Base-by-base conservation (phyloP, 164 flowering plant species). In the Paratinospora sagittata region DNA sequence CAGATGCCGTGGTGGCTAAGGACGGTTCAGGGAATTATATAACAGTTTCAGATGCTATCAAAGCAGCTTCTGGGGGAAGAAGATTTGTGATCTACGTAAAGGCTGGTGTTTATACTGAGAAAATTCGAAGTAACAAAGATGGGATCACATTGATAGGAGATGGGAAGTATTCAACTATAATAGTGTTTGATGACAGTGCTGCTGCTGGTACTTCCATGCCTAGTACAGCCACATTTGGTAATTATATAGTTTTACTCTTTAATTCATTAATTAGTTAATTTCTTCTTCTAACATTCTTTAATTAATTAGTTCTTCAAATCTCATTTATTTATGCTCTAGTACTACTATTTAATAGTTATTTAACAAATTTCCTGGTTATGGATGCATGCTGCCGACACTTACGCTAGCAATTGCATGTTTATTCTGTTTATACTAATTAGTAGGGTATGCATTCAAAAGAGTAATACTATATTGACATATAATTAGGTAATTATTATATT, bases 81-180 rank as follows among this genome's bases (percentile, higher is more conserved):
- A 62, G 86, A 67, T 84, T 79, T 67, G 87, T 85, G 73, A 85
- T 85, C 34, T 77, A 84, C 39, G 85, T 85, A 33, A 85, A 84
- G 74, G 39, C 78, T 0, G 89, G 89, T 0, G 78, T 78, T 62
- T 85, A 85, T 43, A 77, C 76, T 45, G 89, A 85, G 76, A 81
- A 84, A 55, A 78, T 86, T 26, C 76, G 26, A 2, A 77, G 73
- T 2, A 80, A 78, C 12, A 86, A 80, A 73, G 82, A 82, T 69
- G 86, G 81, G 6, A 77, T 86, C 57, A 82, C 80, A 1, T 73
- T 86, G 82, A 81, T 84, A 6, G 86, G 87, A 43, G 89, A 84
- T 36, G 85, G 87, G 0, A 84, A 82, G 69, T 78, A 80, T 61
- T 69, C 75, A 21, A 84, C 86, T 6, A 30, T 82, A 21, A 81